These are phyloP conservation scores for Leucoagaricus sp. DNA, from an alignment of 1,284 basidiomycete species.

Conservation along the genomic window DNA sequence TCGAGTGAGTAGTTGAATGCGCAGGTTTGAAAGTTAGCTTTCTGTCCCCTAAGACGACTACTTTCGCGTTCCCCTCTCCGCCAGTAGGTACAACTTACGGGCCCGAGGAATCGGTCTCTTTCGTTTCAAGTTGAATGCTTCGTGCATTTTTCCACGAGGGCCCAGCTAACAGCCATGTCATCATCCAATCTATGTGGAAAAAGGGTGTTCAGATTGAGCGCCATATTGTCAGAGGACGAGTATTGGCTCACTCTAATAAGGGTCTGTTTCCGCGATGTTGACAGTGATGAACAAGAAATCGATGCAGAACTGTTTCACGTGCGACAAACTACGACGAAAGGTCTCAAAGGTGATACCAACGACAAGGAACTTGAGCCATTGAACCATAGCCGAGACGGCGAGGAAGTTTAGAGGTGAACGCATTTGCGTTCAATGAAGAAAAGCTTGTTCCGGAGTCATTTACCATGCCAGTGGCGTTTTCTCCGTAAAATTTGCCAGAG, in stretches of 20 bases:
- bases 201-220: neutral
- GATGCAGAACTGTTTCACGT: slow-evolving; percentile 44
- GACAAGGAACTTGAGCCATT: slow-evolving; percentile 64
- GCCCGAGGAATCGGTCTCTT: slow-evolving; percentile 30
- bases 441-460: too few relatives aligned
- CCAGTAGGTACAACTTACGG: slow-evolving; percentile 33
- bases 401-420: slow-evolving; percentile 37
- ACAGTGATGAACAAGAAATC: slow-evolving; percentile 65
- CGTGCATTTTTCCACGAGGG: slow-evolving; percentile 49
- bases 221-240: neutral
- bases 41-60: slow-evolving; percentile 28
- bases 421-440: slow-evolving; percentile 28
- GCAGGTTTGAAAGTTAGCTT: slow-evolving; percentile 52
- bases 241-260: slow-evolving; percentile 50
- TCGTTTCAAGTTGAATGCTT: slow-evolving; percentile 53
- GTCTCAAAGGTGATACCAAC: slow-evolving; percentile 64
- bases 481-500: too few relatives aligned
- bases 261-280: slow-evolving; percentile 58
- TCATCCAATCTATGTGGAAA: slow-evolving; percentile 52
- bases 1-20: slow-evolving; percentile 39
- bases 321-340: slow-evolving; percentile 45
- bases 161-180: slow-evolving; percentile 61
- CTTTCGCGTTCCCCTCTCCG: slow-evolving; percentile 33
- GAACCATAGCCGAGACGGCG: slow-evolving; percentile 56
- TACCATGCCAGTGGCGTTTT: too few relatives aligned